Evolutionary conservation across 2,329 filamentous ascomycete species (phyloP).

Genomic region (Pseudocercospora cruenta): DNA sequence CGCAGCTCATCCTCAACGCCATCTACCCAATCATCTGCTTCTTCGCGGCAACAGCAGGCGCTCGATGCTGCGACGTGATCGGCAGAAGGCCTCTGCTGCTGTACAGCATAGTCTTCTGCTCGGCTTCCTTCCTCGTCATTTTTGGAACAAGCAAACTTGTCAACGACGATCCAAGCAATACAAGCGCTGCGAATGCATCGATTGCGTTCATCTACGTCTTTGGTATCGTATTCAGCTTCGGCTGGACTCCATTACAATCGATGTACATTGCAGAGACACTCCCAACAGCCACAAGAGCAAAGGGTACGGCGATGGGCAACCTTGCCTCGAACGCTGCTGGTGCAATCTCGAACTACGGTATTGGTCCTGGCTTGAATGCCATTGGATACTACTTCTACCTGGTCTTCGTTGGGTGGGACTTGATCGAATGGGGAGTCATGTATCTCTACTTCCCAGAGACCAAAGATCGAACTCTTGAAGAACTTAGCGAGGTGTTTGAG

Average conservation of each 20-base stretch:
- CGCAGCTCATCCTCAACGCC: constrained; percentile 44
- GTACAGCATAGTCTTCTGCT: constrained; percentile 40
- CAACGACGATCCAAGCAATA: constrained; percentile 30
- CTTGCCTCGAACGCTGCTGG: constrained; percentile 12
- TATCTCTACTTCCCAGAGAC: constrained; percentile 19
- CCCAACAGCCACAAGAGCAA: constrained; percentile 42
- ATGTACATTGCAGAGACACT: constrained; percentile 43
- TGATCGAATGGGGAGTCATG: constrained; percentile 13
- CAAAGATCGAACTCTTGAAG: constrained; percentile 45
- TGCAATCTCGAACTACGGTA: constrained; percentile 12
- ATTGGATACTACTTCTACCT: constrained; percentile 16
- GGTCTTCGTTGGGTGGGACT: constrained; percentile 14
- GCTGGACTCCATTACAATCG: constrained; percentile 44
- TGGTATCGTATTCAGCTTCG: constrained; percentile 44
- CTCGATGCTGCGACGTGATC: constrained; percentile 24
- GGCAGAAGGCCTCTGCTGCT: constrained; percentile 40
- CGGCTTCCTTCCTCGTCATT: constrained; percentile 41
- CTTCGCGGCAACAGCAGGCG: constrained; percentile 5
- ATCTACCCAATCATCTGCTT: constrained; percentile 40
- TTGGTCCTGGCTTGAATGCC: constrained; percentile 11
- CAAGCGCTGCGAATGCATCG: constrained; percentile 35
- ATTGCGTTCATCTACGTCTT: constrained; percentile 46
- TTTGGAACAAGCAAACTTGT: constrained; percentile 38
- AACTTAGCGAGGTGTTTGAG: constrained; percentile 48
- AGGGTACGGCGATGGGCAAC: constrained; percentile 26